Percentiles rank a stretch among this genome's conserved stretches.
Evolutionary conservation across 2,329 filamentous ascomycete genomes (phyloP).

Genomic region (Verticillium nonalfalfae): DNA sequence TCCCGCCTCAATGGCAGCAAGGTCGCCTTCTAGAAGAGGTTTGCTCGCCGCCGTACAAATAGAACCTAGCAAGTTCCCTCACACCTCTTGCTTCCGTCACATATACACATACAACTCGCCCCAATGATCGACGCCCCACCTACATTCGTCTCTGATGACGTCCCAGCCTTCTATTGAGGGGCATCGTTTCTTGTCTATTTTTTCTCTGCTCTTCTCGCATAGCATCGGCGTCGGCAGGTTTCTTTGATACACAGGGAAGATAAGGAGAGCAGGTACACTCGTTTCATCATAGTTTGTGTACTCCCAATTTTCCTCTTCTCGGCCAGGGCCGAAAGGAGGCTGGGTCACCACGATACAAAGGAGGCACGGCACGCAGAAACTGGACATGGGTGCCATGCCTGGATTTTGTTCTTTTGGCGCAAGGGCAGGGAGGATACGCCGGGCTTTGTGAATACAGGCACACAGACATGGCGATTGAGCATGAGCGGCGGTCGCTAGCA

Average conservation of each 20-base stretch:
- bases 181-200: neutral
- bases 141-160: neutral
- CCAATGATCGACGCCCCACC: no score
- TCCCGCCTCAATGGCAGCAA: constrained; percentile 30
- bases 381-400: neutral
- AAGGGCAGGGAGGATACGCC: neutral
- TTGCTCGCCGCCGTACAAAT: neutral
- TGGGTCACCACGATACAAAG: neutral
- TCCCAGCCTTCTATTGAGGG: neutral
- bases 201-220: constrained; percentile 5
- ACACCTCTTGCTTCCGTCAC: neutral
- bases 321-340: neutral
- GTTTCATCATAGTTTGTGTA: neutral
- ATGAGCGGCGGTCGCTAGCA: neutral
- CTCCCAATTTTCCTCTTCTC: no score
- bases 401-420: neutral
- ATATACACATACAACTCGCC: neutral
- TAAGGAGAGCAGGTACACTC: neutral
- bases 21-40: constrained; percentile 25
- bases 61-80: neutral
- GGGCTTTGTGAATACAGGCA: neutral
- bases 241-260: neutral
- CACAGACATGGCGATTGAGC: neutral
- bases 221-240: constrained; percentile 8
- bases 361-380: neutral